Conservation (phyloP, 305 asterid genomes). For the Fraxinus angustifolia region DNA sequence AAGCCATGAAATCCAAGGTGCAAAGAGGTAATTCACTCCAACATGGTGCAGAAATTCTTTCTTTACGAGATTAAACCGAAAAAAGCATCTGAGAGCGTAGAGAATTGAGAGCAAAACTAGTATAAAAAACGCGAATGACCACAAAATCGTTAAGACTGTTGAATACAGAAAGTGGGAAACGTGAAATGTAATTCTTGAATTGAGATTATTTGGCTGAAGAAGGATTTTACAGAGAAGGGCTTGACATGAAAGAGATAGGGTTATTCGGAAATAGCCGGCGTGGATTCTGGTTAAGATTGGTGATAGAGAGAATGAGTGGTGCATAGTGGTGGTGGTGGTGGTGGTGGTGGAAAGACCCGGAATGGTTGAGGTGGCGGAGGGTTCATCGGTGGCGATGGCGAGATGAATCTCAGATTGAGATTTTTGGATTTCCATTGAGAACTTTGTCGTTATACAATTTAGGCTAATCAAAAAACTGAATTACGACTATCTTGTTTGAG, state of each 20-base stretch:
- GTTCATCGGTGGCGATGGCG: neutral
- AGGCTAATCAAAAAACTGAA: neutral
- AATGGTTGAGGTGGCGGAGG: neutral
- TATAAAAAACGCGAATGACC: constrained; percentile 40
- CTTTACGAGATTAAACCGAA: constrained; percentile 36
- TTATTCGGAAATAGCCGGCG: constrained; percentile 56
- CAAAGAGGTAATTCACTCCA: constrained; percentile 65
- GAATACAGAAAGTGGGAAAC: constrained; percentile 26
- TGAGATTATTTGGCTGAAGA: constrained; percentile 31
- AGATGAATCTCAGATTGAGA: constrained; percentile 1
- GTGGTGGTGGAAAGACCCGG: neutral
- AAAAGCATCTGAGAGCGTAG: constrained; percentile 43
- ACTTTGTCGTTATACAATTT: neutral
- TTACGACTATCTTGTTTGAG: neutral
- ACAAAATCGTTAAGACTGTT: constrained; percentile 23
- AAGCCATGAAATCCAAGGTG: constrained; percentile 78
- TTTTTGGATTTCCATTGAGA: constrained; percentile 26
- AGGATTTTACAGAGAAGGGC: constrained; percentile 53
- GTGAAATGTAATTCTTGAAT: constrained; percentile 11
- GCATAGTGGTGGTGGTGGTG: neutral
- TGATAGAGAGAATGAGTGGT: neutral
- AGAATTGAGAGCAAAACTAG: constrained; percentile 43
- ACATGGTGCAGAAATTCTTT: constrained; percentile 53
- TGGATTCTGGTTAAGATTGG: constrained; percentile 41
- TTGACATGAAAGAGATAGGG: constrained; percentile 54